Evolutionary conservation across 306 rosid genomes (phyloP).

Genomic region (Vachellia collinsii): DNA sequence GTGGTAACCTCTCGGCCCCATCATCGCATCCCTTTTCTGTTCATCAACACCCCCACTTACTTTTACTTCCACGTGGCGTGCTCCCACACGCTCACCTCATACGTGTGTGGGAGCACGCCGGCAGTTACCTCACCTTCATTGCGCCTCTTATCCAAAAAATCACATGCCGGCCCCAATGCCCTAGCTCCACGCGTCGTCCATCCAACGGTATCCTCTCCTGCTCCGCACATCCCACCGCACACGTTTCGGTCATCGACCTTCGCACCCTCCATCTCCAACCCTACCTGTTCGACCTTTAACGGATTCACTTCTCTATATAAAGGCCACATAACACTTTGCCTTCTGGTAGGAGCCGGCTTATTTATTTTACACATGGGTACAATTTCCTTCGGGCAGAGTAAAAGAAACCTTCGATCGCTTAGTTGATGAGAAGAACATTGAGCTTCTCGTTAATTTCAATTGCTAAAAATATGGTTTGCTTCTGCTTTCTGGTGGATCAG

Average conservation of each 20-base stretch:
- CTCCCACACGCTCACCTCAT: conserved; percentile 26
- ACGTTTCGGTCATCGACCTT: neutral
- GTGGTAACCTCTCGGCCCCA: too few species aligned
- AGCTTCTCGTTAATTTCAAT: too few species aligned
- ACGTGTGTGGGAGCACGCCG: too few species aligned
- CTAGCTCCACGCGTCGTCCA: conserved; percentile 35
- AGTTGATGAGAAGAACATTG: too few species aligned
- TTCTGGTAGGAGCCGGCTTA: neutral
- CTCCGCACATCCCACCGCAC: neutral
- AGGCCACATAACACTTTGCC: neutral
- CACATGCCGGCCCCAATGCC: neutral
- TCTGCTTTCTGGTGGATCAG: conserved; percentile 86
- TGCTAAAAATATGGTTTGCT: conserved; percentile 55
- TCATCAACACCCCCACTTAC: neutral
- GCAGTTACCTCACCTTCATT: too few species aligned
- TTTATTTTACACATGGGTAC: too few species aligned
- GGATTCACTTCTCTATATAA: neutral
- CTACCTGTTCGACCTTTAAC: neutral
- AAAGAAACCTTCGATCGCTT: neutral
- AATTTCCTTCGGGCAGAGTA: neutral
- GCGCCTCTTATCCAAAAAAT: too few species aligned
- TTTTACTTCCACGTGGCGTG: conserved; percentile 33
- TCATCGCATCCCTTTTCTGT: neutral
- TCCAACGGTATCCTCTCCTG: neutral
- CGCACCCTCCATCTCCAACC: neutral